Percentiles rank a stretch among this genome's conserved stretches.
These are phyloP conservation scores for Aspergillus sclerotialis DNA, from an alignment of 2,329 filamentous ascomycete species.

Conservation along the genomic window DNA sequence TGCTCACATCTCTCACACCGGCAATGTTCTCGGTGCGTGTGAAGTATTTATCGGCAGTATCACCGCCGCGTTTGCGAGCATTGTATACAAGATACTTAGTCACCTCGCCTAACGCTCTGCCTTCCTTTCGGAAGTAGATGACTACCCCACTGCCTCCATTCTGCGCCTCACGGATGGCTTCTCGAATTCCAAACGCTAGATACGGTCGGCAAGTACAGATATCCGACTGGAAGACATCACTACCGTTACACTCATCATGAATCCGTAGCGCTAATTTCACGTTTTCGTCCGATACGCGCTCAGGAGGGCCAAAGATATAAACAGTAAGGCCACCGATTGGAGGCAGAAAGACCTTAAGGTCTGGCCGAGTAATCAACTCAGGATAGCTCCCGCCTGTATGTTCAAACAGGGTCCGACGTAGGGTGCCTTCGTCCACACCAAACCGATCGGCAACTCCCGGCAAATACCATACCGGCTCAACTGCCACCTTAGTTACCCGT, in stretches of 20 bases:
- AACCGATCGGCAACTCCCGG: conserved; percentile 88
- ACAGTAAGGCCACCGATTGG: conserved; percentile 94
- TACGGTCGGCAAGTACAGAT: conserved; percentile 93
- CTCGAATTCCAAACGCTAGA: conserved; percentile 92
- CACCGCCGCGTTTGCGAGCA: conserved; percentile 38
- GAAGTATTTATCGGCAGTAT: conserved; percentile 60
- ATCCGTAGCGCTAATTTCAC: conserved; percentile 76
- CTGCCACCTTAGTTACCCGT: conserved; percentile 91
- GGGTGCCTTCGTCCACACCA: conserved; percentile 78
- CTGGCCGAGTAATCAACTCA: conserved; percentile 86
- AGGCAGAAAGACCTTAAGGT: conserved; percentile 92
- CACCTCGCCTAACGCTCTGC: conserved; percentile 87
- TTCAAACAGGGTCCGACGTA: conserved; percentile 84
- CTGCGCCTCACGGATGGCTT: conserved; percentile 95
- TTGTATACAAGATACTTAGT: conserved; percentile 73
- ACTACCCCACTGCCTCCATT: conserved; percentile 89
- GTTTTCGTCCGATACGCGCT: conserved; percentile 84
- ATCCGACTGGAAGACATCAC: conserved; percentile 94
- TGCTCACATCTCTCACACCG: conserved; percentile 66
- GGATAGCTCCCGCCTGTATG: conserved; percentile 95
- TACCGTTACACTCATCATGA: conserved; percentile 87
- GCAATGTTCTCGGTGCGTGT: conserved; percentile 97
- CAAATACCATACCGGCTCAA: conserved; percentile 88
- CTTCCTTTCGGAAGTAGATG: conserved; percentile 98
- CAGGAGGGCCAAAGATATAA: conserved; percentile 93